Base-by-base conservation (phyloP, 2,329 filamentous ascomycete species). In the Helicocarpus griseus region DNA sequence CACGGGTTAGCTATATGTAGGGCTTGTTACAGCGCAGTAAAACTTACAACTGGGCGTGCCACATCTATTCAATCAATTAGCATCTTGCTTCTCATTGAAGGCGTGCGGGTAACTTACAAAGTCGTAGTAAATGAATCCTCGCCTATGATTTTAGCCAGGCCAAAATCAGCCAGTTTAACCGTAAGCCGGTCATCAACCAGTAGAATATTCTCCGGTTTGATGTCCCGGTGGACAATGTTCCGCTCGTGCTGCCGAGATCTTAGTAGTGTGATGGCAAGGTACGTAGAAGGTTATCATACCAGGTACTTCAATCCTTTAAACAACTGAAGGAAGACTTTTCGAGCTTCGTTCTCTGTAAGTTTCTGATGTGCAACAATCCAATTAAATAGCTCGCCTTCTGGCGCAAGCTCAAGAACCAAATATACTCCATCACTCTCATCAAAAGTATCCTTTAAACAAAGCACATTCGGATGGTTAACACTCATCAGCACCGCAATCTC, bases 121-220 rank as follows among this genome's bases (percentile, higher is more conserved):
- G 93, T 97, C 0, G 90, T 96, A 1, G 93, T 97, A 65, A 98
- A 98, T 0, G 91, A 96, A 65, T 96, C 89, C 67, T 98, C 93
- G 56, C 94, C 94, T 58, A 98, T 95, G 58, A 98, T 97, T 72
- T 98, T 98, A 39, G 93, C 91, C 35, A 98, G 78, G 43, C 93
- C 93, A 69, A 98, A 98, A 69, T 98, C 93, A 19, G 90, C 93
- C 55, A 98, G 73, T 71, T 98, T 98, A 57, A 95, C 85, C 53
- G 84, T 83, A 26, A 96, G 73, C 31, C 93, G 78, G 62, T 88
- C 89, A 69, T 96, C 89, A 4, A 86, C 82, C 33, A 98, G 74
- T 7, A 98, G 73, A 31, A 98, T 97, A 62, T 97, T 97, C 65
- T 97, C 91, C 0, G 90, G 91, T 69, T 96, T 97, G 71, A 98